phyloP scores from a whole-genome alignment of 768 basidiomycete genomes.

The Termitomyces sp. region DNA sequence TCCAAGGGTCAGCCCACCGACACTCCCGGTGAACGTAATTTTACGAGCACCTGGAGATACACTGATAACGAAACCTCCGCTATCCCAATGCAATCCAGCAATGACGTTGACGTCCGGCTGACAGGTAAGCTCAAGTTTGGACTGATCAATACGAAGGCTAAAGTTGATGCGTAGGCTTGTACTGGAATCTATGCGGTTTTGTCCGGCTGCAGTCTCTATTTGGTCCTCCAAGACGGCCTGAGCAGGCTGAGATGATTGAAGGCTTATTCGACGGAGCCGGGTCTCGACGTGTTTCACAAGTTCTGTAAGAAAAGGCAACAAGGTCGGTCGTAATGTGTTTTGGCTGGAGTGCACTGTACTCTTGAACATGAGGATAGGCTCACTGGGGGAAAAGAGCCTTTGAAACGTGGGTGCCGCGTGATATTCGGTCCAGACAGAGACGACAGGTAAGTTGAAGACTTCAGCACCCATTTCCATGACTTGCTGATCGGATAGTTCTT shows the following conservation, averaged over 20 bases:
- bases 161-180: constrained; percentile 71
- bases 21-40: constrained; percentile 69
- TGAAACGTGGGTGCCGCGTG: constrained; percentile 48
- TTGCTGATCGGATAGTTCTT: constrained; percentile 49
- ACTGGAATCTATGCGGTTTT: constrained; percentile 21
- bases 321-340: constrained; percentile 75
- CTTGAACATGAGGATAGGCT: constrained; percentile 65
- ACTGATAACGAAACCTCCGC: constrained; percentile 84
- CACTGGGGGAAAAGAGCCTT: constrained; percentile 25
- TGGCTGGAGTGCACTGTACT: constrained; percentile 85
- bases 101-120: constrained; percentile 91
- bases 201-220: constrained; percentile 9
- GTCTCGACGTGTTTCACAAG: constrained; percentile 64
- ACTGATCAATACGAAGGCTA: constrained; percentile 89
- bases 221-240: constrained; percentile 8
- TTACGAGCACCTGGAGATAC: constrained; percentile 70
- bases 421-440: constrained; percentile 84
- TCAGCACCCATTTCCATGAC: constrained; percentile 52
- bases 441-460: constrained; percentile 65
- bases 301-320: constrained; percentile 83
- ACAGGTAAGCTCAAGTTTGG: constrained; percentile 81
- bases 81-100: constrained; percentile 88
- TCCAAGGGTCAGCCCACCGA: constrained; percentile 76
- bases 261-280: constrained; percentile 56
- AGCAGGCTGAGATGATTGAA: constrained; percentile 19